Percentiles rank a stretch among this genome's conserved stretches.
Conservation (phyloP, 208 protist genomes). For the Trichomonas tenax region DNA sequence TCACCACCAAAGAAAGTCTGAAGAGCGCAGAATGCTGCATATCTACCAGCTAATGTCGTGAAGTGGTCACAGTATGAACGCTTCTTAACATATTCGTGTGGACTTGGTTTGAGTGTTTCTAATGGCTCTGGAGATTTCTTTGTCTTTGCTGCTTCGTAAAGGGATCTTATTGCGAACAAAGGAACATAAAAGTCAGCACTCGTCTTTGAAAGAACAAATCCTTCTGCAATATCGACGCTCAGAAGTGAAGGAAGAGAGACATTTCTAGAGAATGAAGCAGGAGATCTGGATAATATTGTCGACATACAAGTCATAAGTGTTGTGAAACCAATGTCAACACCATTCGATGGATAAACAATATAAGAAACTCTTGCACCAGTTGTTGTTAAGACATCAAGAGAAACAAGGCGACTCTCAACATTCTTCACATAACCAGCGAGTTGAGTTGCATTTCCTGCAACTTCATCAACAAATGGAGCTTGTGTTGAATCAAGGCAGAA, state of each 20-base stretch:
- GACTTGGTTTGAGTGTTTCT: background rate
- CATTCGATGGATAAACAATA: background rate
- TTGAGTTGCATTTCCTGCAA: background rate
- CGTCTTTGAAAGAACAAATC: background rate
- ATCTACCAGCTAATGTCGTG: background rate
- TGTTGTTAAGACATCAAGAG: background rate
- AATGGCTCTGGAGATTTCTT: background rate
- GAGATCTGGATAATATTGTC: background rate
- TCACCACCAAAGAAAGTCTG: background rate
- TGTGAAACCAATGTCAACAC: background rate
- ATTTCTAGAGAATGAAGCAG: background rate
- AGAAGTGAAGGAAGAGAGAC: background rate
- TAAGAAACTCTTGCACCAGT: background rate
- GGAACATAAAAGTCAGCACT: background rate
- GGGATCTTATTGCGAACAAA: background rate
- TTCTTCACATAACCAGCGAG: background rate
- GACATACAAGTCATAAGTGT: background rate
- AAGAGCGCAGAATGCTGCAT: background rate
- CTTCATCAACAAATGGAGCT: background rate
- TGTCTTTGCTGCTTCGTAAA: background rate
- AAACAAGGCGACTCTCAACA: background rate
- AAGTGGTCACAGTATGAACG: background rate
- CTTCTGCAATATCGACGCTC: background rate
- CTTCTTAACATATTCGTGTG: background rate
- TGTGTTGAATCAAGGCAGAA: background rate